A percentile compares a stretch with the other conserved stretches of the same genome.
Evolutionary conservation across 1,284 basidiomycete genomes (phyloP).

Genomic region (Trichosporon inkin): DNA sequence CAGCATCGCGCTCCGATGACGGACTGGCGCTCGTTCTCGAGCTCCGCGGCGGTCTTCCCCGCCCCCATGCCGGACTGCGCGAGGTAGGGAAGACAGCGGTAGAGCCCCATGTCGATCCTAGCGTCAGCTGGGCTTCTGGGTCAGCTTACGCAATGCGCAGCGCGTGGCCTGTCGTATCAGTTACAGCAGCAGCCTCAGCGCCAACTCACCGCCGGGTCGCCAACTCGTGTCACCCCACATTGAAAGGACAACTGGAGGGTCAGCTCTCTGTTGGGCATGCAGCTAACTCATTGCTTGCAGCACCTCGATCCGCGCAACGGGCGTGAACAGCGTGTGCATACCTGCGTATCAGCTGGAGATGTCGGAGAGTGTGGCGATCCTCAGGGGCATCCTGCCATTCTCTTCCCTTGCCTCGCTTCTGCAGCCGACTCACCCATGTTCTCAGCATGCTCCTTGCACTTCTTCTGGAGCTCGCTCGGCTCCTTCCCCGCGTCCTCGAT

Average conservation of each 20-base stretch:
- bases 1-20: conserved; percentile 75
- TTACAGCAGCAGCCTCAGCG: background rate
- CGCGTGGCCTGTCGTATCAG: conserved; percentile 65
- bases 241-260: conserved; percentile 34
- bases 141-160: conserved; percentile 67
- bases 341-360: conserved; percentile 20
- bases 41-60: conserved; percentile 56
- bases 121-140: background rate
- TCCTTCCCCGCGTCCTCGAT: conserved; percentile 73
- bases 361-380: no score
- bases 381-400: no score
- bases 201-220: conserved; percentile 35
- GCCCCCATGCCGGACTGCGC: conserved; percentile 65
- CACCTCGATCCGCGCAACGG: conserved; percentile 72
- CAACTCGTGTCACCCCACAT: conserved; percentile 46
- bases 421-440: conserved; percentile 57
- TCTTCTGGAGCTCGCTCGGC: conserved; percentile 40
- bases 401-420: background rate
- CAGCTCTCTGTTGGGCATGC: background rate
- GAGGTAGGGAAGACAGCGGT: conserved; percentile 78
- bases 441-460: conserved; percentile 66
- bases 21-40: conserved; percentile 65
- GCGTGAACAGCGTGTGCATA: conserved; percentile 75
- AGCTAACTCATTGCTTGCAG: conserved; percentile 68
- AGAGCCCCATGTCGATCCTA: conserved; percentile 74